Percentiles rank a stretch among this genome's conserved stretches.
Evolutionary conservation across 768 basidiomycete genomes (phyloP).

Genomic region (Amanita molliuscula): DNA sequence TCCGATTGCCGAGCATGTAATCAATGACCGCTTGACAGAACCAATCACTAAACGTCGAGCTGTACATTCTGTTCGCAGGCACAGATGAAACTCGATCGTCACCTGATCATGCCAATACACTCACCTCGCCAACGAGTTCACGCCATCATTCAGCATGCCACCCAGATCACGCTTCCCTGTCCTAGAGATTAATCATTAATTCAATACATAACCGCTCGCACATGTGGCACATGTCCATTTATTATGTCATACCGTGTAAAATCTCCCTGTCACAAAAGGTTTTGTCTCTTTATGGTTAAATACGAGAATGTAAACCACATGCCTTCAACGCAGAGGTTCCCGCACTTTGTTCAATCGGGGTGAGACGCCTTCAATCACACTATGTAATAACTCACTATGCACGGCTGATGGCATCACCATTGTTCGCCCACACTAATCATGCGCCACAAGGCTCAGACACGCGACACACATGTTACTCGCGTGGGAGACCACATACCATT

Average conservation of each 20-base stretch:
- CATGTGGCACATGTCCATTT: not conserved
- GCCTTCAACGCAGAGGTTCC: slow-evolving; percentile 96
- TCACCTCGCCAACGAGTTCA: slow-evolving; percentile 83
- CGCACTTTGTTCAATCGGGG: slow-evolving; percentile 39
- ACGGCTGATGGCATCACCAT: slow-evolving; percentile 89
- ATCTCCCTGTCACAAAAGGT: slow-evolving; percentile 46
- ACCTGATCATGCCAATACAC: slow-evolving; percentile 2
- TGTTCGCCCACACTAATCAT: slow-evolving; percentile 86
- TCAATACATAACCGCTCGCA: not conserved
- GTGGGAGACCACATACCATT: slow-evolving; percentile 37
- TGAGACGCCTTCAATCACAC: not conserved
- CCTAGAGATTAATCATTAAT: slow-evolving; percentile 35
- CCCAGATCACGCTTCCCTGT: slow-evolving; percentile 93
- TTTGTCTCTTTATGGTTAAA: slow-evolving; percentile 4
- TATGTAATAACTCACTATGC: slow-evolving; percentile 51
- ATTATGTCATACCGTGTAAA: slow-evolving; percentile 59
- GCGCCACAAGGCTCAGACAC: not conserved
- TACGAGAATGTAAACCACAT: not conserved
- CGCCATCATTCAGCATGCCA: slow-evolving; percentile 90
- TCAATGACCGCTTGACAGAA: slow-evolving; percentile 95
- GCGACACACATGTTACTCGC: not conserved
- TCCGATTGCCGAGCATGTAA: slow-evolving; percentile 83
- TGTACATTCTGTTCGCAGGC: slow-evolving; percentile 55
- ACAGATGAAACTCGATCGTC: not conserved
- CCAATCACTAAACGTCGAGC: slow-evolving; percentile 89